Evolutionary conservation across 2,329 filamentous ascomycete genomes (phyloP).

Genomic region (Westerdykella aurantiaca): DNA sequence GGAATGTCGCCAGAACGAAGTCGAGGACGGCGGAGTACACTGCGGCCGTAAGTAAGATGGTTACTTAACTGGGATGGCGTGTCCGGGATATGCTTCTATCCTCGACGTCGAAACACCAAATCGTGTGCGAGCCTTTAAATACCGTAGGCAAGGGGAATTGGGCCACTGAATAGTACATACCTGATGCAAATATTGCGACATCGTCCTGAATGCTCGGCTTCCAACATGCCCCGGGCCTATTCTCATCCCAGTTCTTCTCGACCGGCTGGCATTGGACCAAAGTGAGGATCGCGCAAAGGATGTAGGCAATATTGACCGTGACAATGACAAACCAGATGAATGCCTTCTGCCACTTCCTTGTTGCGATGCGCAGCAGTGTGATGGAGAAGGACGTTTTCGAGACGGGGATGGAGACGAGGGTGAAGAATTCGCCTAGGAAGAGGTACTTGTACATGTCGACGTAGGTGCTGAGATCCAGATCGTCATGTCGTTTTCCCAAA

Average conservation of each 20-base stretch:
- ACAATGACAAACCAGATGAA: constrained; percentile 14
- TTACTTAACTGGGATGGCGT: too few relatives aligned
- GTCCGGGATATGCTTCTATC: too few relatives aligned
- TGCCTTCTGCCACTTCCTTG: constrained; percentile 5
- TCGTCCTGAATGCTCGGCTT: constrained; percentile 2
- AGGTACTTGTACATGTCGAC: constrained; percentile 6
- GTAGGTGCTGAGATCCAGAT: constrained; percentile 3
- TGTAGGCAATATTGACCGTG: constrained; percentile 8
- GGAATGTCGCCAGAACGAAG: constrained; percentile 22
- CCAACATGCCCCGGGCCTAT: constrained; percentile 9
- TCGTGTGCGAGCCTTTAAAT: too few relatives aligned
- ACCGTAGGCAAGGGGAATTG: neutral
- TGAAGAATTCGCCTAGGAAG: constrained; percentile 10
- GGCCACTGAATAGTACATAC: constrained; percentile 1
- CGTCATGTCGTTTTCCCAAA: constrained; percentile 6
- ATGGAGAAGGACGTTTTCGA: constrained; percentile 14
- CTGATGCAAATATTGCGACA: constrained; percentile 9
- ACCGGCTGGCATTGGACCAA: constrained; percentile 8
- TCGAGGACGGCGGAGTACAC: constrained; percentile 17
- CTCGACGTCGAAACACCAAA: too few relatives aligned
- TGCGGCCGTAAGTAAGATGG: neutral
- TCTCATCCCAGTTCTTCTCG: constrained; percentile 9
- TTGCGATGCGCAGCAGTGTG: constrained; percentile 9
- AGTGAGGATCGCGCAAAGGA: constrained; percentile 4
- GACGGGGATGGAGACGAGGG: constrained; percentile 7